Conservation (phyloP, 345 rosid species). For the Eucalyptus erythrocorys region DNA sequence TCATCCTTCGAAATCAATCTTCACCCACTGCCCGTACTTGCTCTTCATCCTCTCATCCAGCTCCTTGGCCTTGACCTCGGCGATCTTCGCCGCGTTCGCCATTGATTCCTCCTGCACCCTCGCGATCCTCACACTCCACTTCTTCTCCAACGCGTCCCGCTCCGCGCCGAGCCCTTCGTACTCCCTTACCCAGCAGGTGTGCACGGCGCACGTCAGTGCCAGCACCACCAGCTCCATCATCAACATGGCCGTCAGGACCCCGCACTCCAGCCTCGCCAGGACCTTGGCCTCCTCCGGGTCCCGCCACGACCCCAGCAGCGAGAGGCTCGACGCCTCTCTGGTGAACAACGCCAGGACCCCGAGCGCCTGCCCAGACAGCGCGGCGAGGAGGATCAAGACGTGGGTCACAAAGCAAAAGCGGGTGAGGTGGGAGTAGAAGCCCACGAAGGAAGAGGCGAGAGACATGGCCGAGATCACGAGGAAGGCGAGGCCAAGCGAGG, state of each 20-base stretch:
- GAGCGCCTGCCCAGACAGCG: slow-evolving; percentile 23
- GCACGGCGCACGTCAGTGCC: slow-evolving; percentile 24
- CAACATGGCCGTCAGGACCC: slow-evolving; percentile 42
- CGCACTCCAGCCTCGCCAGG: slow-evolving; percentile 50
- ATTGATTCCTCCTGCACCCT: slow-evolving; percentile 32
- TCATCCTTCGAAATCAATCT: slow-evolving; percentile 48
- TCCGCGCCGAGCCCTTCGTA: slow-evolving; percentile 29
- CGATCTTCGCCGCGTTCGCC: slow-evolving; percentile 19
- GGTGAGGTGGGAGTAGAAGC: slow-evolving; percentile 32
- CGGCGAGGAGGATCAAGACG: slow-evolving; percentile 31
- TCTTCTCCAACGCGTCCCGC: slow-evolving; percentile 22
- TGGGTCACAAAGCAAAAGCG: slow-evolving; percentile 36
- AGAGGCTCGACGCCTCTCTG: slow-evolving; percentile 30
- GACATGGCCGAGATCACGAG: slow-evolving; percentile 28
- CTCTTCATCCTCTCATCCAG: slow-evolving; percentile 14
- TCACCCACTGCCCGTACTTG: slow-evolving; percentile 36
- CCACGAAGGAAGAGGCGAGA: slow-evolving; percentile 28
- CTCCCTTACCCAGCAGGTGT: slow-evolving; percentile 41
- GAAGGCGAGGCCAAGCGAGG: slow-evolving; percentile 37
- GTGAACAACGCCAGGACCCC: slow-evolving; percentile 21
- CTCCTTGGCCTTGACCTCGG: slow-evolving; percentile 21
- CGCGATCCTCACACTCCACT: slow-evolving; percentile 24
- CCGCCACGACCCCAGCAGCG: slow-evolving; percentile 19
- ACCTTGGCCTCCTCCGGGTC: slow-evolving; percentile 45
- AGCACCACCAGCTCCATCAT: slow-evolving; percentile 24